Conservation (phyloP, 352 stramenopile species). For the Phytophthora agathidicida region DNA sequence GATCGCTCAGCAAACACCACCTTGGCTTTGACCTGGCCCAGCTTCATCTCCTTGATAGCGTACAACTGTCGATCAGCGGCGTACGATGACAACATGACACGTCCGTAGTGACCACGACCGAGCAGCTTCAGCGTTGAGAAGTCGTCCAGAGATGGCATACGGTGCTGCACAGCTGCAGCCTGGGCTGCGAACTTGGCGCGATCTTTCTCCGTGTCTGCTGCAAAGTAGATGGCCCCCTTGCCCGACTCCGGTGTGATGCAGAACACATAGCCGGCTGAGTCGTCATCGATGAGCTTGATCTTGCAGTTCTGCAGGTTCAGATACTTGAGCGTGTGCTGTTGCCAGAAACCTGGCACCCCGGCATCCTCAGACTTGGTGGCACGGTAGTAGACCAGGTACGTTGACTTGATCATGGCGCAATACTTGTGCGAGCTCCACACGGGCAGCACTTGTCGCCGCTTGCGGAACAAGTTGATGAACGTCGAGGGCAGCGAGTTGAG, state of each 20-base stretch:
- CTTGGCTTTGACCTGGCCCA: conserved; percentile 87
- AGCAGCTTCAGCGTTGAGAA: conserved; percentile 87
- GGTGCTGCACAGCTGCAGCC: conserved; percentile 63
- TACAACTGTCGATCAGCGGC: conserved; percentile 62
- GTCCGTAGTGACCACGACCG: conserved; percentile 84
- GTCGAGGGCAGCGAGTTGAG: conserved; percentile 83
- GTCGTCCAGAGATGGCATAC: conserved; percentile 55
- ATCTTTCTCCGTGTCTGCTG: conserved; percentile 85
- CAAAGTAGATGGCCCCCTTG: conserved; percentile 75
- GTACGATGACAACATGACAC: conserved; percentile 71
- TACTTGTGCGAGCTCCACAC: conserved; percentile 89
- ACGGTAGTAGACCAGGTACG: conserved; percentile 85
- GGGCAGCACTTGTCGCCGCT: conserved; percentile 77
- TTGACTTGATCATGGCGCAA: conserved; percentile 89
- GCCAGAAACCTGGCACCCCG: conserved; percentile 19
- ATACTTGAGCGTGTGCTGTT: conserved; percentile 66
- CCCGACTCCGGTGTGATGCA: conserved; percentile 72
- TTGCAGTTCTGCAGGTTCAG: conserved; percentile 79
- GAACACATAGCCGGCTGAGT: conserved; percentile 82
- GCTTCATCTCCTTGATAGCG: conserved; percentile 91
- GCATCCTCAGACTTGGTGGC: conserved; percentile 62
- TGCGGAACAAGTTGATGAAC: conserved; percentile 88
- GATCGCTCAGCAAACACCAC: conserved; percentile 85
- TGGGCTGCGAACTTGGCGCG: conserved; percentile 78
- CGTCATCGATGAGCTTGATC: conserved; percentile 81